phyloP scores from a whole-genome alignment of 2,329 filamentous ascomycete species.

The Neonectria magnoliae region DNA sequence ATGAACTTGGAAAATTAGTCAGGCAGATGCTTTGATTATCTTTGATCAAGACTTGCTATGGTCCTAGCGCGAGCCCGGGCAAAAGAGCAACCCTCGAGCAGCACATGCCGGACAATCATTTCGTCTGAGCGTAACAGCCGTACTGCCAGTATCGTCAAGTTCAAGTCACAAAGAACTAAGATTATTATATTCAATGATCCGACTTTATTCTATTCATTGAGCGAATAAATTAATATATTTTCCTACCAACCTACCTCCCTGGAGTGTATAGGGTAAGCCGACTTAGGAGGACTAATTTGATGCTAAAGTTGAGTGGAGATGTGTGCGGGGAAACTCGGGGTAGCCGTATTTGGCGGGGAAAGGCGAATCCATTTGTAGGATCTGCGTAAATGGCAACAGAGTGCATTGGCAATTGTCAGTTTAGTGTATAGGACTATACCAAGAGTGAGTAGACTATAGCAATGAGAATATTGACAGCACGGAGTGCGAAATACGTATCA shows the following conservation, averaged over 20 bases:
- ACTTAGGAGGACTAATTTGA: neutral
- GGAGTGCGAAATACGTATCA: neutral
- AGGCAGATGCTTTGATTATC: no score
- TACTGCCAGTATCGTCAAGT: no score
- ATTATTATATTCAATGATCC: no score
- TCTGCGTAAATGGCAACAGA: neutral
- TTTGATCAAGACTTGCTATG: no score
- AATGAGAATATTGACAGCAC: neutral
- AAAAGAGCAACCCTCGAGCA: no score
- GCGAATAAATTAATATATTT: neutral
- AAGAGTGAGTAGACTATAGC: neutral
- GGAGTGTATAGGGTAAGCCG: neutral
- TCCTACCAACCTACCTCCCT: neutral
- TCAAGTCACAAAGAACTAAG: no score
- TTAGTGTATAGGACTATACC: neutral
- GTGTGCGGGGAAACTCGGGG: constrained; percentile 22
- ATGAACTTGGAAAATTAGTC: no score
- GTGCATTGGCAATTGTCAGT: neutral
- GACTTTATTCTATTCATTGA: no score
- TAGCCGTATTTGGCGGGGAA: constrained; percentile 7
- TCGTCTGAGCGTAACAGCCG: no score
- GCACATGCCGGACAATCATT: no score
- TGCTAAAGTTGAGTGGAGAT: constrained; percentile 2
- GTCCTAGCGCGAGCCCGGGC: no score
- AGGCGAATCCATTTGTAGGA: neutral